Percentiles rank a stretch among this genome's conserved stretches.
Conservation (phyloP, 805 yeast species). For the Wickerhamomyces sydowiorum region DNA sequence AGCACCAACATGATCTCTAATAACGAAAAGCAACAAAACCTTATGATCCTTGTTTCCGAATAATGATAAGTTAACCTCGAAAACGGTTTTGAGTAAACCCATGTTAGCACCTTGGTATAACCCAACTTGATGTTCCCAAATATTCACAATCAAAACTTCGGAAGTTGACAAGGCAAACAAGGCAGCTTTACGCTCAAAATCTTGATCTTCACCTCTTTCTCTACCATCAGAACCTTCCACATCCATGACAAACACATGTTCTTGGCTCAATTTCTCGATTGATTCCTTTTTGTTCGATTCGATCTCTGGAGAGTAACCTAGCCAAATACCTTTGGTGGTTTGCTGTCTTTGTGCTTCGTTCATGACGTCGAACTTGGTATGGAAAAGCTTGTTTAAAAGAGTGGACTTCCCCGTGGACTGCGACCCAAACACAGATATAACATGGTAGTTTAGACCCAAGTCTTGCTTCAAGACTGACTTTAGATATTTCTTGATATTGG, state of each 20-base stretch:
- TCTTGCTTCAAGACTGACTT: slow-evolving; percentile 31
- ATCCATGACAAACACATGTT: slow-evolving; percentile 73
- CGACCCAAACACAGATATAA: slow-evolving; percentile 94
- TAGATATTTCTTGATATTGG: slow-evolving; percentile 19
- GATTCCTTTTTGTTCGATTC: slow-evolving; percentile 16
- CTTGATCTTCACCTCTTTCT: slow-evolving; percentile 97
- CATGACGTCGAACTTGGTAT: slow-evolving; percentile 90
- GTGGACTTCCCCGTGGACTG: slow-evolving; percentile 97
- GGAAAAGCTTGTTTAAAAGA: slow-evolving; percentile 76
- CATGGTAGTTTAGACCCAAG: slow-evolving; percentile 73
- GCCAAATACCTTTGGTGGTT: slow-evolving; percentile 84
- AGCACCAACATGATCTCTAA: slow-evolving; percentile 85
- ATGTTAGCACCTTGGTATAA: slow-evolving; percentile 96
- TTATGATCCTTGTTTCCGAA: slow-evolving; percentile 64
- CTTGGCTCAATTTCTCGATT: slow-evolving; percentile 13
- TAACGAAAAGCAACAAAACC: slow-evolving; percentile 75
- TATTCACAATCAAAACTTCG: slow-evolving; percentile 83
- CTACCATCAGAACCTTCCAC: slow-evolving; percentile 99
- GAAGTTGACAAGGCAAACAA: slow-evolving; percentile 89
- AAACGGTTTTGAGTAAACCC: slow-evolving; percentile 92
- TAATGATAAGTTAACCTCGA: slow-evolving; percentile 86
- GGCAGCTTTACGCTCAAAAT: slow-evolving; percentile 95
- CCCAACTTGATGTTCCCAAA: slow-evolving; percentile 98
- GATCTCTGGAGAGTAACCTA: slow-evolving; percentile 49
- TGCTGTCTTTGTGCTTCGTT: slow-evolving; percentile 81